Evolutionary conservation across 305 asterid species (phyloP).

Genomic region (Fraxinus latifolia): DNA sequence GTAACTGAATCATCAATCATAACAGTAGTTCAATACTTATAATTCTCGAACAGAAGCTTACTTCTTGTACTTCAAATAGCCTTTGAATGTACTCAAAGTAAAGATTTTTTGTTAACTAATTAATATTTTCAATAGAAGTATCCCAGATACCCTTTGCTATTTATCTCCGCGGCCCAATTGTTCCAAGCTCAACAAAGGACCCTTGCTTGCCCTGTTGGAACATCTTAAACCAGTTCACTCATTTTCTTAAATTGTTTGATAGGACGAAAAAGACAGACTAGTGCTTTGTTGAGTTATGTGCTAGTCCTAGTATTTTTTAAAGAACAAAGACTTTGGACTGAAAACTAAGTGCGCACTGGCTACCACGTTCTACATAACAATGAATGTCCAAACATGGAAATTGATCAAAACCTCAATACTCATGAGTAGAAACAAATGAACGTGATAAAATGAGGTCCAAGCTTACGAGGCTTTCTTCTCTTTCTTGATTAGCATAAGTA

Average conservation of each 20-base stretch:
- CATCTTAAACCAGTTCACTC: not conserved
- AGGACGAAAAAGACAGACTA: not conserved
- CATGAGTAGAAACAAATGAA: not conserved
- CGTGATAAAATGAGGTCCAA: not conserved
- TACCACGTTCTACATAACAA: not conserved
- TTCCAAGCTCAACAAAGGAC: not conserved
- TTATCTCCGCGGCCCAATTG: not conserved
- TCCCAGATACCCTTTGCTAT: not conserved
- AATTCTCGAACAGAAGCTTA: not conserved
- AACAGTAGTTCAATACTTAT: not conserved
- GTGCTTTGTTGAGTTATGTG: not conserved
- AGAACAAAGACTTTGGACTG: not conserved
- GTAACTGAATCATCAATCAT: not conserved
- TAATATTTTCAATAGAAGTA: not conserved
- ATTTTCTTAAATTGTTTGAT: not conserved
- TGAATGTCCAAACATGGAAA: not conserved
- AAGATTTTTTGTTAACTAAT: not conserved
- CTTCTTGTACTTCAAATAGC: not conserved
- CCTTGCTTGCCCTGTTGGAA: not conserved
- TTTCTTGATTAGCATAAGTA: not conserved
- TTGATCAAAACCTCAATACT: not conserved
- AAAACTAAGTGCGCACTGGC: not conserved
- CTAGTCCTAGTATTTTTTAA: not conserved
- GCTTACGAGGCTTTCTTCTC: not conserved
- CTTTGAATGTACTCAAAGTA: not conserved